These are phyloP conservation scores for Solanum paucissectum DNA, from an alignment of 257 asterid species.

Conservation along the genomic window DNA sequence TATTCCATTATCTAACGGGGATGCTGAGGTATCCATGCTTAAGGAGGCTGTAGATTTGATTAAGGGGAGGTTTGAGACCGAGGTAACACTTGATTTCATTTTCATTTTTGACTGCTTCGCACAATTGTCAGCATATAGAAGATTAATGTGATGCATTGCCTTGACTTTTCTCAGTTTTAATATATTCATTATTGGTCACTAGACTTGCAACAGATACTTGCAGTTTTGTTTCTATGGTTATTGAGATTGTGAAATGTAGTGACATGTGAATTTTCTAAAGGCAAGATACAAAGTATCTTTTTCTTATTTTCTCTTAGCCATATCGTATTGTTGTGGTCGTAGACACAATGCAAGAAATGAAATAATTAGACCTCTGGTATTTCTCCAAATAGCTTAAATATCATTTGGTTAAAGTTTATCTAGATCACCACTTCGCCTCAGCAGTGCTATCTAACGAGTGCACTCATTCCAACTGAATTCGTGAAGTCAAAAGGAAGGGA, in stretches of 20 bases:
- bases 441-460: not conserved
- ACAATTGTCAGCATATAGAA: not conserved
- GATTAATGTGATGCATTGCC: not conserved
- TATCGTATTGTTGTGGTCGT: not conserved
- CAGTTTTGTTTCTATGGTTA: not conserved
- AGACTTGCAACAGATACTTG: not conserved
- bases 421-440: not conserved
- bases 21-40: slow-evolving; percentile 84
- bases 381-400: not conserved
- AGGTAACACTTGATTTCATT: slow-evolving; percentile 28
- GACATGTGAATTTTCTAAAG: not conserved
- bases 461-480: not conserved
- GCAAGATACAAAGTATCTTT: not conserved
- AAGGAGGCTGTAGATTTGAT: slow-evolving; percentile 72
- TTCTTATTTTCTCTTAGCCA: not conserved
- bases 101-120: not conserved
- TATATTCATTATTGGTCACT: not conserved
- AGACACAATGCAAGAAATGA: not conserved
- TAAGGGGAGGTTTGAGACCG: slow-evolving; percentile 74
- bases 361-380: not conserved
- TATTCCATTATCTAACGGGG: slow-evolving; percentile 70
- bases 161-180: not conserved
- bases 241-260: not conserved
- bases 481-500: not conserved
- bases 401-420: not conserved